Evolutionary conservation across 1,284 basidiomycete species (phyloP).

Genomic region (Cryptococcus sp.): DNA sequence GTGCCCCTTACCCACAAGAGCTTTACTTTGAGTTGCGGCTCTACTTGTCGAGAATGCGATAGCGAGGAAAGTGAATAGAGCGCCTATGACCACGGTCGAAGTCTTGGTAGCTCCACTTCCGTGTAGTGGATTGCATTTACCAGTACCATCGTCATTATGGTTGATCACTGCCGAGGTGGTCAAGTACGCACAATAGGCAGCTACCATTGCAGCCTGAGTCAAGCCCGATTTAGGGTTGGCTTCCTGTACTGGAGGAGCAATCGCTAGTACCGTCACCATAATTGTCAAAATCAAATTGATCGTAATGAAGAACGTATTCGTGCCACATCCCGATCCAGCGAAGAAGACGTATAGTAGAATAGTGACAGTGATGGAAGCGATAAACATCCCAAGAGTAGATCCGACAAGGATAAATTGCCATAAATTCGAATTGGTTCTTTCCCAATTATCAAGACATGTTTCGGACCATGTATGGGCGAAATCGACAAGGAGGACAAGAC

Average conservation of each 20-base stretch:
- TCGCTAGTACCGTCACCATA: constrained; percentile 74
- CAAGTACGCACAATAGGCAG: constrained; percentile 94
- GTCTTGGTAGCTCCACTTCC: constrained; percentile 64
- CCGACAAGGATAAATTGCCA: constrained; percentile 97
- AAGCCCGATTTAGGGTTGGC: constrained; percentile 91
- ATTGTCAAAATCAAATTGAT: constrained; percentile 82
- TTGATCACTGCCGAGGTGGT: constrained; percentile 92
- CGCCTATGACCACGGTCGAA: constrained; percentile 85
- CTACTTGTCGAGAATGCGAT: constrained; percentile 96
- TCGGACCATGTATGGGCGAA: constrained; percentile 99
- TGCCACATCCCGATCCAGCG: constrained; percentile 74
- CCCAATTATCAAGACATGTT: constrained; percentile 93
- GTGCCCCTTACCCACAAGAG: constrained; percentile 69
- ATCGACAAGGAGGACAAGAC: constrained; percentile 94
- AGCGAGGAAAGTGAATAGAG: constrained; percentile 93
- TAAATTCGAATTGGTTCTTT: constrained; percentile 74
- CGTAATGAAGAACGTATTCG: constrained; percentile 91
- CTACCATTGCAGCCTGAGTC: constrained; percentile 93
- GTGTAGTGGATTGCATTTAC: constrained; percentile 80
- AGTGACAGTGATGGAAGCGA: constrained; percentile 75
- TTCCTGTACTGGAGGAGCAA: constrained; percentile 85
- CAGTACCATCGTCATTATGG: constrained; percentile 61
- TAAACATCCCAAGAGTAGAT: constrained; percentile 86
- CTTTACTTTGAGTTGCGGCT: constrained; percentile 90
- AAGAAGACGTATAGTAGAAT: constrained; percentile 90